Conservation (phyloP, 331 rosid species). For the Erythrophleum ivorense region DNA sequence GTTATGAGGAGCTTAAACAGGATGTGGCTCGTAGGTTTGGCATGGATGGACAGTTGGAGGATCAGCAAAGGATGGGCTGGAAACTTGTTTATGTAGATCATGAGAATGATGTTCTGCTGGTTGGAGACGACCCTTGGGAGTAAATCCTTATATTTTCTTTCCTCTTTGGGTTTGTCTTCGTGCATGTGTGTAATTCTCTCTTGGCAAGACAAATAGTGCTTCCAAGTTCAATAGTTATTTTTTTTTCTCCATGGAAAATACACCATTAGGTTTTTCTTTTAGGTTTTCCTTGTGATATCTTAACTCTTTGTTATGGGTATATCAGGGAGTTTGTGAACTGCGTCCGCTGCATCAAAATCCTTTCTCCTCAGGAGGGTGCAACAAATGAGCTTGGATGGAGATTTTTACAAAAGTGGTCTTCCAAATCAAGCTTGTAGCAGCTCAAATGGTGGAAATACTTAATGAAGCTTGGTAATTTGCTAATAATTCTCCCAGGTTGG, state of each 20-base stretch:
- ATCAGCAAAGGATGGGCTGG: constrained; percentile 86
- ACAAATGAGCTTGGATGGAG: constrained; percentile 79
- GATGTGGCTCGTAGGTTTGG: constrained; percentile 91
- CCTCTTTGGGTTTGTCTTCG: background rate
- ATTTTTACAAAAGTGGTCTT: constrained; percentile 58
- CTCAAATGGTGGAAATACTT: constrained; percentile 69
- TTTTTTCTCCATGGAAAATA: too few relatives aligned
- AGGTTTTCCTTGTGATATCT: too few relatives aligned
- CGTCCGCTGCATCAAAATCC: constrained; percentile 69
- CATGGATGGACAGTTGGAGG: constrained; percentile 91
- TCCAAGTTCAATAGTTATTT: too few relatives aligned
- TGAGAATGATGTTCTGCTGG: constrained; percentile 81
- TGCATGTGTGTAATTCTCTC: constrained; percentile 3
- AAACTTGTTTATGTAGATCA: constrained; percentile 92
- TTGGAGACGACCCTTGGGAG: constrained; percentile 99
- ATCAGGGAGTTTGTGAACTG: constrained; percentile 79
- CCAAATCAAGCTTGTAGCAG: constrained; percentile 77
- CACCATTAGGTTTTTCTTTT: too few relatives aligned
- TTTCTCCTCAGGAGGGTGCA: constrained; percentile 71
- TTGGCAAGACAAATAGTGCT: too few relatives aligned
- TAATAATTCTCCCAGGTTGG: too few relatives aligned
- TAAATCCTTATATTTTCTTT: constrained; percentile 43
- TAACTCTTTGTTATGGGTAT: too few relatives aligned
- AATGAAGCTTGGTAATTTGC: background rate
- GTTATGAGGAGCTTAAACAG: constrained; percentile 83